Conservation (phyloP, 208 protist species). For the Acanthamoeba healyi region DNA sequence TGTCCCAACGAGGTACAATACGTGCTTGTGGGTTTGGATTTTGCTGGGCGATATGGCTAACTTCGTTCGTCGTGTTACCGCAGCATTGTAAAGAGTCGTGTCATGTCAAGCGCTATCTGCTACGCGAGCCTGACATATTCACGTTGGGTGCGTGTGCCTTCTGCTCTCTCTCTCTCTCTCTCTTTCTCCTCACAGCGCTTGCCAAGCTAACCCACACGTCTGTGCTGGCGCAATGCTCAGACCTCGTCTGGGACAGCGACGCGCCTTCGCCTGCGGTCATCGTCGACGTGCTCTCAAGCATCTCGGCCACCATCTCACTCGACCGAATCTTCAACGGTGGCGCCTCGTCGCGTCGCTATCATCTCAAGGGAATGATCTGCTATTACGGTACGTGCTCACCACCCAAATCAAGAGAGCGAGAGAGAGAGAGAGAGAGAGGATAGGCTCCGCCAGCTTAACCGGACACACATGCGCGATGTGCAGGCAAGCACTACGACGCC, state of each 20-base stretch:
- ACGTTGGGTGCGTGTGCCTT: neutral
- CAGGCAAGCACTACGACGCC: slow-evolving; percentile 29
- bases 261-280: neutral
- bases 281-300: neutral
- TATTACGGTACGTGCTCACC: slow-evolving; percentile 32
- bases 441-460: too few species aligned
- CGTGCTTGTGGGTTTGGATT: neutral
- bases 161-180: too few species aligned
- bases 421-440: too few species aligned
- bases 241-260: slow-evolving; percentile 8
- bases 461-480: neutral
- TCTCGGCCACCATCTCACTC: neutral
- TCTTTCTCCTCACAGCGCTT: too few species aligned
- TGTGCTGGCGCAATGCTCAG: too few species aligned
- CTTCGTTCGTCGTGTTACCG: neutral
- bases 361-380: neutral
- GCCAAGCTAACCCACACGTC: too few species aligned
- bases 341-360: neutral
- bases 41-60: neutral
- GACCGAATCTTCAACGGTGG: neutral
- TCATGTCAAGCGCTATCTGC: slow-evolving; percentile 3
- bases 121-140: slow-evolving; percentile 37
- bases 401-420: neutral
- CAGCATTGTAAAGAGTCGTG: neutral
- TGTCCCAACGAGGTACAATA: slow-evolving; percentile 28